phyloP scores from a whole-genome alignment of 148 eudicot species.

The Drosera capensis region DNA sequence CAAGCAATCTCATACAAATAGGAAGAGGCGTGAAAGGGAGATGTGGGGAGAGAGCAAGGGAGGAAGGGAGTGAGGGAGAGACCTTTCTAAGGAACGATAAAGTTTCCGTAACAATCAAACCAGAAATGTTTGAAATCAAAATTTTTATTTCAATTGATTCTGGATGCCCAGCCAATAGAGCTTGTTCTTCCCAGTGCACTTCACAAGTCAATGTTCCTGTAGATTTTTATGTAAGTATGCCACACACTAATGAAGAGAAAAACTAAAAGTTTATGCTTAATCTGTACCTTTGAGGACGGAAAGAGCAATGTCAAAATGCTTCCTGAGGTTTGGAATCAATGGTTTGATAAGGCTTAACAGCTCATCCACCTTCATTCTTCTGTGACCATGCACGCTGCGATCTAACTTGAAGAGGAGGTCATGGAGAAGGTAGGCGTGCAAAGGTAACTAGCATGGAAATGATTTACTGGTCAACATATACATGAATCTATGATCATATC shows the following conservation, averaged over 20 bases:
- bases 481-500: background rate
- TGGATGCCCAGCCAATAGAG: constrained; percentile 29
- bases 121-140: constrained; percentile 20
- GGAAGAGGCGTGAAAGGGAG: background rate
- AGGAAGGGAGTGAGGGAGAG: background rate
- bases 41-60: background rate
- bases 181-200: constrained; percentile 37
- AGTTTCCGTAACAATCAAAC: constrained; percentile 27
- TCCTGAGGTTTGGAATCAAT: constrained; percentile 27
- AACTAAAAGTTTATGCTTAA: constrained; percentile 4
- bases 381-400: constrained; percentile 14
- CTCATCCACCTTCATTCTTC: constrained; percentile 17
- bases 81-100: constrained; percentile 41
- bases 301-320: constrained; percentile 26
- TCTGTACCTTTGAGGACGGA: constrained; percentile 21
- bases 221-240: constrained; percentile 2
- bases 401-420: constrained; percentile 39
- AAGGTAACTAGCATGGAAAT: constrained; percentile 26
- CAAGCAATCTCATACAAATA: background rate
- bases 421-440: constrained; percentile 40
- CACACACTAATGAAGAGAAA: constrained; percentile 1
- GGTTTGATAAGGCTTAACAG: constrained; percentile 26
- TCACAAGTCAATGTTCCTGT: constrained; percentile 33
- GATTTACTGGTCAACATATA: background rate
- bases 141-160: constrained; percentile 16